Evolutionary conservation across 768 basidiomycete species (phyloP), one percentile per base, ranked within the genome.

Genomic region (Rhizopogon vinicolor): DNA sequence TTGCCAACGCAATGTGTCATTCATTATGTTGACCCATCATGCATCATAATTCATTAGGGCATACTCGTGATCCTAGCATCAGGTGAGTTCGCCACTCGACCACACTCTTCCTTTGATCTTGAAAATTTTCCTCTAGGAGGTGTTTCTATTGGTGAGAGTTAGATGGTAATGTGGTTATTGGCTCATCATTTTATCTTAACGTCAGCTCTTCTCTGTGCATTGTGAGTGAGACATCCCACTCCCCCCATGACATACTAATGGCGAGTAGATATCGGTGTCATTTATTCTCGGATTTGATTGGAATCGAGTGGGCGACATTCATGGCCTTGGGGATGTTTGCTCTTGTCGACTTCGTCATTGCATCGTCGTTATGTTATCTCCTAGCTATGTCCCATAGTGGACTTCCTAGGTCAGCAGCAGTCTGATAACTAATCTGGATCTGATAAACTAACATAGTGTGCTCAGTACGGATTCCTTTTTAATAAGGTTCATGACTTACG

Each of bases 291-390:
- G 52, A 53, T 25, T 35, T 53, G 31, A 16, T 37, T 7, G 7
- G 5, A 25, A 51, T 37, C 7, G 31, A 51, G 14, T 53, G 52
- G 52, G 2, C 31, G 12, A 53, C 52, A 35, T 53, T 25, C 22
- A 22, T 51, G 37, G 4, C 46, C 25, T 18, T 53, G 29, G 52
- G 12, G 16, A 12, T 31, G 5, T 33, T 37, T 25, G 18, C 28
- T 25, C 13, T 51, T 14, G 18, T 19, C 19, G 52, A 53, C 9
- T 0, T 53, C 14, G 9, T 35, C 5, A 12, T 51, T 10, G 52
- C 52, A 53, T 45, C 44, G 12, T 53, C 46, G 31, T n/a, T 53
- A 31, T 53, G 52, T 18, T 53, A 53, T n/a, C 19, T 53, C 22
- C 42, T 53, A 3, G 37, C 52, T 33, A 49, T 31, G 2, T 49